Conservation (phyloP, 164 flowering plant genomes). For the Nymphaea colorata region DNA sequence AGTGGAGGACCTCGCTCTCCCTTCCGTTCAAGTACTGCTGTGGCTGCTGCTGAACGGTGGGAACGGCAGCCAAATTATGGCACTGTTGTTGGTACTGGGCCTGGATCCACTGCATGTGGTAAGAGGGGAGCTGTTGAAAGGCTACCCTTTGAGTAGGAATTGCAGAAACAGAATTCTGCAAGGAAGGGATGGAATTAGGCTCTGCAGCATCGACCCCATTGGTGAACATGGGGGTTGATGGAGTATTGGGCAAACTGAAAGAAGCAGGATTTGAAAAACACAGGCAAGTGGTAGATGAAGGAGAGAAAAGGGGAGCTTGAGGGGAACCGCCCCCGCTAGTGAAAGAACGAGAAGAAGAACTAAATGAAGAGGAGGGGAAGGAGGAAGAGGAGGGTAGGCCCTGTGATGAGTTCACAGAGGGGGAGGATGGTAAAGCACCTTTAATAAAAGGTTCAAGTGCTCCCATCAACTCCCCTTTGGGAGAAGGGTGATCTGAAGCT, state of each 20-base stretch:
- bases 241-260: neutral
- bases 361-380: slow-evolving; percentile 6
- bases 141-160: slow-evolving; percentile 4
- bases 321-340: slow-evolving; percentile 7
- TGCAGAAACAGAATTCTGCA: slow-evolving; percentile 3
- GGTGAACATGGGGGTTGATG: slow-evolving; percentile 24
- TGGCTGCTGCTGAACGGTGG: slow-evolving; percentile 11
- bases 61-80: neutral
- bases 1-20: neutral
- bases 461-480: slow-evolving; percentile 64
- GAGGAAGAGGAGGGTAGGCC: slow-evolving; percentile 1
- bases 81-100: slow-evolving; percentile 21
- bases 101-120: slow-evolving; percentile 48
- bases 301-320: slow-evolving; percentile 8
- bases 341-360: slow-evolving; percentile 11
- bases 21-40: neutral
- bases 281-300: slow-evolving; percentile 1
- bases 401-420: neutral
- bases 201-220: slow-evolving; percentile 13
- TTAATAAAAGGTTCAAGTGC: slow-evolving; percentile 93
- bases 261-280: slow-evolving; percentile 9
- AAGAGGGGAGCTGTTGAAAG: slow-evolving; percentile 42
- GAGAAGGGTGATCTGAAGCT: slow-evolving; percentile 19
- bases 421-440: slow-evolving; percentile 31
- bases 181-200: neutral